These are phyloP conservation scores for Aristolochia fimbriata DNA, from an alignment of 164 flowering plant genomes.

Conservation along the genomic window DNA sequence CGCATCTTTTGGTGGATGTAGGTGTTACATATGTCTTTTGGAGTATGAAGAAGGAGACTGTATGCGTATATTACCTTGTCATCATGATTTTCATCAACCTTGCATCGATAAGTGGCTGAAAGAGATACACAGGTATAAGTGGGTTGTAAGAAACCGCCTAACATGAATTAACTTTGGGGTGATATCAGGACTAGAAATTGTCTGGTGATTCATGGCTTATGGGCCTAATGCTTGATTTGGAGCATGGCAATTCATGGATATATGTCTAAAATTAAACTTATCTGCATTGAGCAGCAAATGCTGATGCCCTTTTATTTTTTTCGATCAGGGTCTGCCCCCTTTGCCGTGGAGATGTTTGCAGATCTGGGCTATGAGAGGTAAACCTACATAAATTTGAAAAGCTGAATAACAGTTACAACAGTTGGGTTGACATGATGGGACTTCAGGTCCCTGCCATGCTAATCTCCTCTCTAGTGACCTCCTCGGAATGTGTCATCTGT, in stretches of 20 bases:
- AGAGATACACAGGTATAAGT: constrained; percentile 78
- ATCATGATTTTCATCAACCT: constrained; percentile 73
- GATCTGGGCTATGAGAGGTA: constrained; percentile 15
- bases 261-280: background rate
- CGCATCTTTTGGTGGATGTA: constrained; percentile 16
- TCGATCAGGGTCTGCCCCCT: constrained; percentile 74
- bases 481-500: no score
- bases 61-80: constrained; percentile 73
- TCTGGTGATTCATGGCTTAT: background rate
- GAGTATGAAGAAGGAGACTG: constrained; percentile 89
- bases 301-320: background rate
- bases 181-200: background rate
- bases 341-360: constrained; percentile 72
- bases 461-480: no score
- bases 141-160: background rate
- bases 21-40: constrained; percentile 93
- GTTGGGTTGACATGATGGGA: no score
- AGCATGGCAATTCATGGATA: no score
- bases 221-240: no score
- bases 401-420: no score
- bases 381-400: background rate
- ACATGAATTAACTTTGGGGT: background rate
- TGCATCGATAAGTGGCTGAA: constrained; percentile 95
- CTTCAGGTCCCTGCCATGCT: no score
- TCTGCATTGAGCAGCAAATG: background rate